Conservation (phyloP, 78 protist species). For the Capsaspora owczarzaki region DNA sequence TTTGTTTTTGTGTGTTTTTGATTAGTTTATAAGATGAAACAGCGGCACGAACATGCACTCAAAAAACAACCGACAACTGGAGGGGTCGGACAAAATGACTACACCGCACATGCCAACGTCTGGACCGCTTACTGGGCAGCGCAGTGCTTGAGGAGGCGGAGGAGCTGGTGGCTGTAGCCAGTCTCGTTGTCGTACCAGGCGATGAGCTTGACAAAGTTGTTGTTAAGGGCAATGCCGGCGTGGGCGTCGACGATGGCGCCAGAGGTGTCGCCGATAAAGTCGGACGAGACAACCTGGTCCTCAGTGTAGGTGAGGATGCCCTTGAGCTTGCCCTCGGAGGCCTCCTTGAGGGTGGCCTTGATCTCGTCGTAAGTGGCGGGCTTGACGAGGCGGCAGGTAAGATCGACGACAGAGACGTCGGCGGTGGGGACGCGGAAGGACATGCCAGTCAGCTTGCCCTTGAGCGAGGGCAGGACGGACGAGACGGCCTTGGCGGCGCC, state of each 20-base stretch:
- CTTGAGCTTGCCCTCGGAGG: constrained; percentile 54
- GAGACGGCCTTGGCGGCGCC: constrained; percentile 99
- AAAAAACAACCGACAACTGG: too few relatives aligned
- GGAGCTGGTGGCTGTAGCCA: constrained; percentile 93
- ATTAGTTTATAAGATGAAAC: too few relatives aligned
- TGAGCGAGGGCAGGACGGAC: constrained; percentile 76
- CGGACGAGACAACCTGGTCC: constrained; percentile 89
- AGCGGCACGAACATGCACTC: too few relatives aligned
- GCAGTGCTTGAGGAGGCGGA: constrained; percentile 78
- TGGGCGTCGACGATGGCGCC: constrained; percentile 92
- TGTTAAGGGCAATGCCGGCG: constrained; percentile 90
- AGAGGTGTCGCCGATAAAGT: constrained; percentile 78
- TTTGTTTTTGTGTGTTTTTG: too few relatives aligned
- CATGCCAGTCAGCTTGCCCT: constrained; percentile 99
- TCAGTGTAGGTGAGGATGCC: constrained; percentile 95
- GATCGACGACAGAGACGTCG: constrained; percentile 98
- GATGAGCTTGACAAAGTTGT: constrained; percentile 93
- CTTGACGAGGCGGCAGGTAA: constrained; percentile 77
- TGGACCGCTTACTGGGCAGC: neutral
- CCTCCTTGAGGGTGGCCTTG: constrained; percentile 67
- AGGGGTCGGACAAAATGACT: too few relatives aligned
- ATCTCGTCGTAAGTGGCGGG: constrained; percentile 86
- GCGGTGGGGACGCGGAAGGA: constrained; percentile 98
- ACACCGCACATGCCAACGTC: neutral
- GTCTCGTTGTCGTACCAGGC: constrained; percentile 98